Evolutionary conservation across 495 filamentous ascomycete genomes (phyloP), one percentile per base, ranked within the genome.

Genomic region (Aspergillus steynii): DNA sequence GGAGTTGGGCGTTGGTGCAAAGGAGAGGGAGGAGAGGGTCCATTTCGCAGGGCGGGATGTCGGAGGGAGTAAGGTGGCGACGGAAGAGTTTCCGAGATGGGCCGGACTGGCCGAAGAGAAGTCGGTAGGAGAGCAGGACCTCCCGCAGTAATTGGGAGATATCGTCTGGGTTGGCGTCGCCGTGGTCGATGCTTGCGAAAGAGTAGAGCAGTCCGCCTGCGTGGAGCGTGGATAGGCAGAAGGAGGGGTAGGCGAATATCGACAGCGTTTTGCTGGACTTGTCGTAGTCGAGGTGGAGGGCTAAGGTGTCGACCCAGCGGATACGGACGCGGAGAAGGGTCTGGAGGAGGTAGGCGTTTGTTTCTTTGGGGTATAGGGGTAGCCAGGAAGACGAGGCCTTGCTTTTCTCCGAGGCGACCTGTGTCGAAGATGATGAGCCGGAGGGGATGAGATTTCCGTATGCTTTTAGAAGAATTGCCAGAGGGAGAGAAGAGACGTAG

Each of bases 351-450:
- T 49, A 26, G 15, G 25, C 25, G 10, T 49, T 49, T 15, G 46
- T 49, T 10, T 49, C 46, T 26, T 49, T 49, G 25, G 46, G 46
- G 10, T 49, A 49, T 10, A 49, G 46, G 46, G 46, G 46, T 15
- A 49, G 46, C 46, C 46, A 49, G 5, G 46, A 49, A 3, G 46
- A 15, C n/a, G 54, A 56, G 27, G 26, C 29, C 55, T 49, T 46
- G 46, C 55, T 62, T 57, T 57, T 31, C 28, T 53, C 50, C 4
- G 50, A 27, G 3, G 50, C 50, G 28, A 5, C 28, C 28, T 53
- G 50, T 4, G 20, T n/a, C 12, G 14, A 27, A 15, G 20, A 4
- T 3, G 50, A 7, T 15, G 50, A 53, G 10, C 14, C 3, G 28
- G 50, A 4, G 28, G 28, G 50, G 5, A 53, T 26, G 12, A 31